Percentiles rank a stretch among this genome's conserved stretches.
Conservation (phyloP, 768 basidiomycete genomes). For the Gyrodon lividus region DNA sequence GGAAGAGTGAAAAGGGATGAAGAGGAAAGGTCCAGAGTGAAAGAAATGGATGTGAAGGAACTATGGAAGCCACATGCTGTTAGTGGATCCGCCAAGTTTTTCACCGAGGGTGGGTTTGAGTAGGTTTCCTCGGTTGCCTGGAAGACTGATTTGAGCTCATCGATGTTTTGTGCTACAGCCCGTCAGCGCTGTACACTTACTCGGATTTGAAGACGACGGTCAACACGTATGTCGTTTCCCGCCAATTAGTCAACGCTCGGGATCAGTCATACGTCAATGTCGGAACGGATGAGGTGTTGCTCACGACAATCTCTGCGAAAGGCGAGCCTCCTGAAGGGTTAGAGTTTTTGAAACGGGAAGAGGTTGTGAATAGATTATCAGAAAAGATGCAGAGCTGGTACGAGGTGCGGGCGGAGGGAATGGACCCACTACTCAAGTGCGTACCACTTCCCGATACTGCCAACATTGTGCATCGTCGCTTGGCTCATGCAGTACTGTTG, state of each 20-base stretch:
- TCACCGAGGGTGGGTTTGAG: conserved; percentile 64
- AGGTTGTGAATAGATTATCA: conserved; percentile 51
- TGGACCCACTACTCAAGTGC: conserved; percentile 60
- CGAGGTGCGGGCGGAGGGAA: conserved; percentile 53
- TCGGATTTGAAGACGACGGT: conserved; percentile 57
- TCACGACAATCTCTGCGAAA: conserved; percentile 38
- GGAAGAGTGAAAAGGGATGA: conserved; percentile 57
- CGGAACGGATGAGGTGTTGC: conserved; percentile 42
- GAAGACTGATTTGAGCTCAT: background rate
- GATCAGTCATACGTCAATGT: conserved; percentile 74
- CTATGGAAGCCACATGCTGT: conserved; percentile 72
- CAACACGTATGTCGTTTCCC: conserved; percentile 59
- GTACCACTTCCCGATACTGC: conserved; percentile 20
- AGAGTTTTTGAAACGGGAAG: conserved; percentile 68
- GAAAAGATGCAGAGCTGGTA: conserved; percentile 79
- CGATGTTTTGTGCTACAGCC: conserved; percentile 35
- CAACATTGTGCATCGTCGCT: background rate
- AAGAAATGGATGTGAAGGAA: conserved; percentile 60
- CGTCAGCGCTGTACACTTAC: conserved; percentile 51
- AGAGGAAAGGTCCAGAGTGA: conserved; percentile 43
- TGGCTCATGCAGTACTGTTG: background rate
- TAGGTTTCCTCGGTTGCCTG: conserved; percentile 34
- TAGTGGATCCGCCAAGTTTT: conserved; percentile 49
- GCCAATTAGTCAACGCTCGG: conserved; percentile 60
- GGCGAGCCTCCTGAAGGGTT: conserved; percentile 24